Percentiles rank a stretch among this genome's conserved stretches.
phyloP scores from a whole-genome alignment of 2,329 filamentous ascomycete genomes.

The Pestalotiopsis sp. region DNA sequence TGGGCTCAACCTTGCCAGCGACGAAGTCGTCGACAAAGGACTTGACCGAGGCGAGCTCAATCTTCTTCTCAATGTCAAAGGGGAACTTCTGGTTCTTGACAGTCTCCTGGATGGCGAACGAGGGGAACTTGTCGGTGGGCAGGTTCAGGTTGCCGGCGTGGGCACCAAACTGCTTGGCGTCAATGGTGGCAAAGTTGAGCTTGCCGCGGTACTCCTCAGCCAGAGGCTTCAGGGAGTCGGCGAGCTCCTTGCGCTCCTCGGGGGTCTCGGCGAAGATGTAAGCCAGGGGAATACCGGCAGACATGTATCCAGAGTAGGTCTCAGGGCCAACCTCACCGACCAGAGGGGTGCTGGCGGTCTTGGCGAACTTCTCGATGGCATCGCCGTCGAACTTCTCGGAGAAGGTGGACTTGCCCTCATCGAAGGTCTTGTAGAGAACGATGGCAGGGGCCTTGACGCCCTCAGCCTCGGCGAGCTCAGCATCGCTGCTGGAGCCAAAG shows the following conservation, averaged over 20 bases:
- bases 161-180: conserved; percentile 90
- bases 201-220: conserved; percentile 91
- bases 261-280: conserved; percentile 96
- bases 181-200: conserved; percentile 98
- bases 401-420: conserved; percentile 91
- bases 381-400: conserved; percentile 80
- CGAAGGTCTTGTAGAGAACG: conserved; percentile 96
- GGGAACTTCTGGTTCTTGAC: conserved; percentile 97
- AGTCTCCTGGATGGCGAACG: conserved; percentile 96
- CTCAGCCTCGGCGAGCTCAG: conserved; percentile 83
- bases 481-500: conserved; percentile 87
- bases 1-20: conserved; percentile 87
- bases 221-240: conserved; percentile 78
- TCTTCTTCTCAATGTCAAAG: conserved; percentile 80
- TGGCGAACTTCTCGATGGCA: conserved; percentile 80
- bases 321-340: conserved; percentile 96
- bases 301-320: conserved; percentile 95
- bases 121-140: conserved; percentile 90
- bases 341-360: conserved; percentile 82
- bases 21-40: conserved; percentile 85
- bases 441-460: conserved; percentile 85
- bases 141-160: conserved; percentile 98
- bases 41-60: conserved; percentile 72
- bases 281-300: conserved; percentile 85
- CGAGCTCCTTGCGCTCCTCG: conserved; percentile 83